Conservation (phyloP, 768 basidiomycete genomes). For the Trametes meyenii region DNA sequence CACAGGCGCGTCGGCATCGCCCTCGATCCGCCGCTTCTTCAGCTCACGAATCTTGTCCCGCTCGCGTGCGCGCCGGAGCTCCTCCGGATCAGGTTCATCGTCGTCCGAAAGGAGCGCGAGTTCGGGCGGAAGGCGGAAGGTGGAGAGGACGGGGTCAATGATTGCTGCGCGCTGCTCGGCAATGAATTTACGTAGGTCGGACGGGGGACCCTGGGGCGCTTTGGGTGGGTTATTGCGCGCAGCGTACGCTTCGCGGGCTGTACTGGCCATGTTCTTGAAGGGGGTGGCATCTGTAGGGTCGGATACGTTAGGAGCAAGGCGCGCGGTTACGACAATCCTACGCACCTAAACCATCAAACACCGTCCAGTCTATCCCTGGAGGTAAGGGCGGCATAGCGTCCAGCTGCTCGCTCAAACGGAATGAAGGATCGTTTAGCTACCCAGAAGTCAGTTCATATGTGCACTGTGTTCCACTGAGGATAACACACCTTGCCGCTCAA, state of each 20-base stretch:
- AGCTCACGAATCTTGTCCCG: constrained; percentile 57
- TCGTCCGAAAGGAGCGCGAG: constrained; percentile 27
- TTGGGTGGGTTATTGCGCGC: constrained; percentile 44
- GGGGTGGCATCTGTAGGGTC: constrained; percentile 52
- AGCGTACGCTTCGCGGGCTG: constrained; percentile 38
- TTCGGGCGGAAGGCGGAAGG: constrained; percentile 33
- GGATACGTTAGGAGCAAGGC: no score
- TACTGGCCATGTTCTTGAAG: constrained; percentile 50
- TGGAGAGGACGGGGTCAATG: constrained; percentile 46
- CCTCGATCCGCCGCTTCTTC: constrained; percentile 53
- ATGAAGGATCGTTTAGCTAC: constrained; percentile 37
- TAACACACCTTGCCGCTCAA: constrained; percentile 40
- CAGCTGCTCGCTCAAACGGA: constrained; percentile 46
- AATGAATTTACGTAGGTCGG: constrained; percentile 61
- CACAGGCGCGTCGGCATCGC: constrained; percentile 24
- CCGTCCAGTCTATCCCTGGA: constrained; percentile 61
- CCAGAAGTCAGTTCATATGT: not conserved
- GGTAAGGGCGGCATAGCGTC: constrained; percentile 50
- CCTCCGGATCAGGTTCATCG: constrained; percentile 42
- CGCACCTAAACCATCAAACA: constrained; percentile 58
- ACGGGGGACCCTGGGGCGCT: constrained; percentile 40
- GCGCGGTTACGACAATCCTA: not conserved
- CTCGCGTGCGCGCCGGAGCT: constrained; percentile 46
- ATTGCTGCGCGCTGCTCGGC: constrained; percentile 52
- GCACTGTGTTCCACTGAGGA: not conserved